Percentiles rank a stretch among this genome's conserved stretches.
These are phyloP conservation scores for Ceratocystis diversiconidia DNA, from an alignment of 2,329 filamentous ascomycete genomes.

Conservation along the genomic window DNA sequence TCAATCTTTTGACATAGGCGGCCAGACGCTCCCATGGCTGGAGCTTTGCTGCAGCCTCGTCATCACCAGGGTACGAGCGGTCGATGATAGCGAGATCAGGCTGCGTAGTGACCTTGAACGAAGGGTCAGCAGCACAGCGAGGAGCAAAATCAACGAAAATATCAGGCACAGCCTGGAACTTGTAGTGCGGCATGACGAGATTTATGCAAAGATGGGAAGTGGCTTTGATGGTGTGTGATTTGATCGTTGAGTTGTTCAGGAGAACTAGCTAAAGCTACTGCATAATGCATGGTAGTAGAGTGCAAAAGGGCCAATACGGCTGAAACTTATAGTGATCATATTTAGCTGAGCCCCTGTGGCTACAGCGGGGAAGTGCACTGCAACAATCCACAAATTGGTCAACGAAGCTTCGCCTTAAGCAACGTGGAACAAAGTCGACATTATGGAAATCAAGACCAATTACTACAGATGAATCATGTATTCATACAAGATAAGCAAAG, in stretches of 20 bases:
- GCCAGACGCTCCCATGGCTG: slow-evolving; percentile 41
- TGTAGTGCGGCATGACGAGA: slow-evolving; percentile 18
- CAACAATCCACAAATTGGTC: not conserved
- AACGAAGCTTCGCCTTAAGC: not conserved
- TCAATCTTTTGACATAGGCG: slow-evolving; percentile 34
- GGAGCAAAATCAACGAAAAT: slow-evolving; percentile 35
- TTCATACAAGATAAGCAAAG: not conserved
- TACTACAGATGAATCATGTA: not conserved
- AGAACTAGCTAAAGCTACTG: not conserved
- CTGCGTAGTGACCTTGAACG: slow-evolving; percentile 28
- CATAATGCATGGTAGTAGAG: too few relatives aligned
- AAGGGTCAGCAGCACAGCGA: slow-evolving; percentile 22
- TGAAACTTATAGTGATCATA: not conserved
- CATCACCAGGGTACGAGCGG: slow-evolving; percentile 28
- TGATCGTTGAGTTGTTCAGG: not conserved
- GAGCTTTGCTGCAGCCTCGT: slow-evolving; percentile 20
- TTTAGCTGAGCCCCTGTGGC: not conserved
- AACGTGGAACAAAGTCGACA: not conserved
- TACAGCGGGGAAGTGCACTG: not conserved
- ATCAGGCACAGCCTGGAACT: slow-evolving; percentile 28
- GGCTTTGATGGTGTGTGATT: not conserved
- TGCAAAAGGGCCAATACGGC: not conserved
- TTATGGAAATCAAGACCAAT: not conserved
- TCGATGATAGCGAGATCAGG: slow-evolving; percentile 41
- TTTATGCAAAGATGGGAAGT: not conserved